Percentiles rank a stretch among this genome's conserved stretches.
phyloP scores from a whole-genome alignment of 2,329 filamentous ascomycete species.

The Epichloe sylvatica region DNA sequence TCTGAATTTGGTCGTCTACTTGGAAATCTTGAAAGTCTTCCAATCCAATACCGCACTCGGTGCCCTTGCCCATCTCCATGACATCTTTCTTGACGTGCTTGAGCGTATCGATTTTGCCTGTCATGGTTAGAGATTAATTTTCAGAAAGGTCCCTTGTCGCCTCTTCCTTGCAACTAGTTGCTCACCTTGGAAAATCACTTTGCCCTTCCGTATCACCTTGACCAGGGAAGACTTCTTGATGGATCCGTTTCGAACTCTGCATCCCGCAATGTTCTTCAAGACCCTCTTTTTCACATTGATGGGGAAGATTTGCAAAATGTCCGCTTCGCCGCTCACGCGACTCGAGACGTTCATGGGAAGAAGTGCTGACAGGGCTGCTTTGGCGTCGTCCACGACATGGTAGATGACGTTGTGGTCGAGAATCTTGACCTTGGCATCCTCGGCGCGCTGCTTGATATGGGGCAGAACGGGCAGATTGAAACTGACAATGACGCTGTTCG shows the following conservation, averaged over 20 bases:
- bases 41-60: slow-evolving; percentile 86
- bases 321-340: slow-evolving; percentile 74
- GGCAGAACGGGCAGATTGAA: slow-evolving; percentile 67
- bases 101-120: slow-evolving; percentile 66
- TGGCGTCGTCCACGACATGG: slow-evolving; percentile 60
- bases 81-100: slow-evolving; percentile 92
- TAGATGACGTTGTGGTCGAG: slow-evolving; percentile 83
- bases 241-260: slow-evolving; percentile 69
- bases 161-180: no score
- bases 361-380: slow-evolving; percentile 51
- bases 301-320: slow-evolving; percentile 68
- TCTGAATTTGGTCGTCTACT: slow-evolving; percentile 75
- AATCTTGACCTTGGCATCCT: slow-evolving; percentile 57
- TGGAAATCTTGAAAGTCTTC: slow-evolving; percentile 64
- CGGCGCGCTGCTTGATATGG: slow-evolving; percentile 55
- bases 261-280: slow-evolving; percentile 69
- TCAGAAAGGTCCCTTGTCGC: no score
- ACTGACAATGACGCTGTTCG: slow-evolving; percentile 63
- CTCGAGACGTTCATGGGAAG: slow-evolving; percentile 53
- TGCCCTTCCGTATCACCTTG: slow-evolving; percentile 55
- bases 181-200: slow-evolving; percentile 72
- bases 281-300: slow-evolving; percentile 64
- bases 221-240: slow-evolving; percentile 52
- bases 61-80: slow-evolving; percentile 74
- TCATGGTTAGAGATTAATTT: slow-evolving; percentile 2